Percentiles rank a stretch among this genome's conserved stretches.
These are phyloP conservation scores for Phytophthora fragariae DNA, from an alignment of 352 stramenopile species.

Conservation along the genomic window DNA sequence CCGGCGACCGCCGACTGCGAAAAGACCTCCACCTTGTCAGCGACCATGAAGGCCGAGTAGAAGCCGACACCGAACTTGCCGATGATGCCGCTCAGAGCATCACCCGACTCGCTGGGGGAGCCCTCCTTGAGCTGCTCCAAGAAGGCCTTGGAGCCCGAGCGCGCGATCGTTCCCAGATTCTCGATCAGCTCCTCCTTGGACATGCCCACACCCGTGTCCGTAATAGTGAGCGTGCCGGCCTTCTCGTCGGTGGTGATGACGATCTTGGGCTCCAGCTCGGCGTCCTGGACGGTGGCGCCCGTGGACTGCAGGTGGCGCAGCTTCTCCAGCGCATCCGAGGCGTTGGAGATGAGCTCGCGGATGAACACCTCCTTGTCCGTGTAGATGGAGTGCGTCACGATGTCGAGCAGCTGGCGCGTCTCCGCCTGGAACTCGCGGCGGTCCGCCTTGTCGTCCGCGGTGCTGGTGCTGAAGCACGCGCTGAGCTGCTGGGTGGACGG, in stretches of 20 bases:
- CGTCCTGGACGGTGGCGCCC: slow-evolving; percentile 70
- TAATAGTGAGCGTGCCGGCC: slow-evolving; percentile 96
- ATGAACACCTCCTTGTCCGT: slow-evolving; percentile 99
- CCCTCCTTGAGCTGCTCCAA: slow-evolving; percentile 92
- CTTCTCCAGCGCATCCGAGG: slow-evolving; percentile 99
- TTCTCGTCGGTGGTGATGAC: slow-evolving; percentile 96
- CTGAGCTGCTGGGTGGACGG: slow-evolving; percentile 49
- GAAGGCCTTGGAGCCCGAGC: slow-evolving; percentile 97
- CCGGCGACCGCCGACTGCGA: slow-evolving; percentile 78
- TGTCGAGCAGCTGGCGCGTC: slow-evolving; percentile 96
- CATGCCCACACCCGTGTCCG: slow-evolving; percentile 99
- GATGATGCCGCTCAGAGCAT: slow-evolving; percentile 95
- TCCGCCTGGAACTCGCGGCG: slow-evolving; percentile 95
- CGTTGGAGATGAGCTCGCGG: slow-evolving; percentile 98
- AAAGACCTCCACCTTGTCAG: slow-evolving; percentile 95
- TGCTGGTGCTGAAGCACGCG: slow-evolving; percentile 48
- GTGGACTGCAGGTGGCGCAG: slow-evolving; percentile 94
- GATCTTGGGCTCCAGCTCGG: slow-evolving; percentile 96
- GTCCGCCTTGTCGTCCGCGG: slow-evolving; percentile 60
- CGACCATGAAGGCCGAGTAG: slow-evolving; percentile 99
- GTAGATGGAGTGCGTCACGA: slow-evolving; percentile 99
- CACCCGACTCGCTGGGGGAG: slow-evolving; percentile 63
- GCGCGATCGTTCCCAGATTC: slow-evolving; percentile 99
- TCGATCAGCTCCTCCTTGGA: slow-evolving; percentile 96
- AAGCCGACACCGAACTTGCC: slow-evolving; percentile 99